Conservation (phyloP, 192 early-diverging fungal species). For the Coemansia sp. region DNA sequence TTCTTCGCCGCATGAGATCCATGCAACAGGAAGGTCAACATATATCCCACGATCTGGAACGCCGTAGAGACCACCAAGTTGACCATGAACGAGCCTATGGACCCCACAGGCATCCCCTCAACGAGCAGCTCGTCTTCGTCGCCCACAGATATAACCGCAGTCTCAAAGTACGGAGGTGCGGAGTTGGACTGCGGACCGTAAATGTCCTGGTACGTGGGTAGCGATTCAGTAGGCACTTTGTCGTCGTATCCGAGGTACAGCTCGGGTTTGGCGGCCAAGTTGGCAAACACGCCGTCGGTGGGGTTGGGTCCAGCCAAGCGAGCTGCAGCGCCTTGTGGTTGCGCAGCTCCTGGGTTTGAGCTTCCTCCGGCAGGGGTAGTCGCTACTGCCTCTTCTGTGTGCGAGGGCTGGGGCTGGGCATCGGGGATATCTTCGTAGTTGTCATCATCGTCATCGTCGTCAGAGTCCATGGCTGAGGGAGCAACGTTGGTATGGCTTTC, state of each 20-base stretch:
- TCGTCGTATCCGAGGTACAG: slow-evolving; percentile 54
- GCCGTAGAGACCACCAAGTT: slow-evolving; percentile 81
- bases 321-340: not conserved
- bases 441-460: slow-evolving; percentile 25
- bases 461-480: slow-evolving; percentile 47
- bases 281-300: slow-evolving; percentile 60
- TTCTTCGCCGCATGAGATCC: slow-evolving; percentile 89
- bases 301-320: slow-evolving; percentile 27
- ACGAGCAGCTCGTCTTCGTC: slow-evolving; percentile 87
- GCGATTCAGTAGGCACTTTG: slow-evolving; percentile 46
- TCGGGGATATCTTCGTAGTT: slow-evolving; percentile 17
- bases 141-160: slow-evolving; percentile 72
- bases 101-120: slow-evolving; percentile 91
- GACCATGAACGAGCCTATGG: slow-evolving; percentile 73
- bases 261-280: slow-evolving; percentile 59
- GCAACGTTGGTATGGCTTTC: slow-evolving; percentile 42
- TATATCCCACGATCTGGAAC: slow-evolving; percentile 86
- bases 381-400: not conserved
- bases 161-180: slow-evolving; percentile 78
- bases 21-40: slow-evolving; percentile 89
- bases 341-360: not conserved
- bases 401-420: not conserved
- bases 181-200: slow-evolving; percentile 63
- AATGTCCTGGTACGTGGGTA: slow-evolving; percentile 76
- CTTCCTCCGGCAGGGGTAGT: not conserved